Evolutionary conservation across 2,329 filamentous ascomycete species (phyloP), one percentile per base, ranked within the genome.

Genomic region (Calonectria fujianensis): DNA sequence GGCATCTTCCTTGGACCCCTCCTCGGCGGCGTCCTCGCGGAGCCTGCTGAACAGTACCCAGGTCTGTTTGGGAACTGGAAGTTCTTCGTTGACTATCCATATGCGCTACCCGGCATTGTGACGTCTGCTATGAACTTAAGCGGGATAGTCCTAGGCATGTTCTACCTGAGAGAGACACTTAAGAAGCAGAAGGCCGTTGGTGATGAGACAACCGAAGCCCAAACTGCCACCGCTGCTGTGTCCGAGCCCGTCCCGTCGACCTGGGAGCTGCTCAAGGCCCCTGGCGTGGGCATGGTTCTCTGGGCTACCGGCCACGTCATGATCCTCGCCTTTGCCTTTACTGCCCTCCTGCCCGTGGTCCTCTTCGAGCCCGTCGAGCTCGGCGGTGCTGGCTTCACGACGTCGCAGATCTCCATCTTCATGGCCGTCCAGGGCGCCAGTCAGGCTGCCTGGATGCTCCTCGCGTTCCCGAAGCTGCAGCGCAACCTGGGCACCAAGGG

Each of bases 1-100:
- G 95, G 95, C 5, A 92, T 96, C 57, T 92, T 95, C 73, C 37
- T 95, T 2, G 95, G 94, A 0, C 94, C 94, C 3, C 80, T 95
- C 11, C 81, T 95, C 27, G 94, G 94, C 52, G 95, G 94, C 68
- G 87, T 86, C 0, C 88, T 97, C 1, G 92, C 94, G 14, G 89
- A 94, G 41, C 95, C 94, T 1, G 92, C 89, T 0, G 80, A 85
- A 7, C 91, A 94, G 82, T 95, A 93, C 79, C 90, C 92, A 0
- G 79, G 84, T 0, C 69, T 89, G 0, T 92, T 92, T 74, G 87
- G 87, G 9, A 77, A 85, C 16, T 76, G 86, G 3, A 76, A 77
- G 0, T 89, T 92, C 80, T 87, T 91, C 52, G 77, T 82, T 2
- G 83, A 84, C 48, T 91, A 88, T 66, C 90, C 90, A 0, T 93